These are phyloP conservation scores for Mucor racemosus DNA, from an alignment of 371 early-diverging fungal genomes.

Conservation along the genomic window DNA sequence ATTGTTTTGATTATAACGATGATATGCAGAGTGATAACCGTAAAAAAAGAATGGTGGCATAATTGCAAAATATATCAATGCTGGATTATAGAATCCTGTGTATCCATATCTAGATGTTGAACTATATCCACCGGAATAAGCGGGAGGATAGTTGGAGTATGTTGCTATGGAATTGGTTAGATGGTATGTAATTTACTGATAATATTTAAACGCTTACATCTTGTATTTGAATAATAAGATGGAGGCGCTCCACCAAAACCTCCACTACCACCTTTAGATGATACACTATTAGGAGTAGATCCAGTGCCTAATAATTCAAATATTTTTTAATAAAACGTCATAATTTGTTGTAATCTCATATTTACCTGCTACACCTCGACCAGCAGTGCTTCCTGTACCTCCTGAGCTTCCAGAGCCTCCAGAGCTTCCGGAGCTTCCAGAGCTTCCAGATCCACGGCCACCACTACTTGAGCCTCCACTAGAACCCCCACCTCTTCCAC, in stretches of 20 bases:
- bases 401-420: conserved; percentile 25
- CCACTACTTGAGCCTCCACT: conserved; percentile 26
- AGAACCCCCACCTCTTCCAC: conserved; percentile 22
- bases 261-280: conserved; percentile 48
- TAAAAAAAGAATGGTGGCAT: conserved; percentile 40
- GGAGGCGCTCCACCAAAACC: conserved; percentile 27
- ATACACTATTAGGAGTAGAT: conserved; percentile 24
- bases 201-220: conserved; percentile 25
- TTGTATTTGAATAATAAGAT: conserved; percentile 24
- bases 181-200: background rate
- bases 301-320: conserved; percentile 3
- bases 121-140: conserved; percentile 46
- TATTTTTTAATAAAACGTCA: background rate
- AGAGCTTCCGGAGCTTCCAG: too few species aligned
- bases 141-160: conserved; percentile 42
- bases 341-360: background rate
- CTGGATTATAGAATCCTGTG: conserved; percentile 46
- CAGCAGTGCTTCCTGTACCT: conserved; percentile 6
- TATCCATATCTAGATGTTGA: conserved; percentile 37
- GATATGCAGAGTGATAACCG: conserved; percentile 43
- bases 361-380: conserved; percentile 18
- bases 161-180: conserved; percentile 21
- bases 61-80: conserved; percentile 42
- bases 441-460: conserved; percentile 15
- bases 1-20: conserved; percentile 43